Conservation (phyloP, 306 rosid species). For the Medicago ruthenica region DNA sequence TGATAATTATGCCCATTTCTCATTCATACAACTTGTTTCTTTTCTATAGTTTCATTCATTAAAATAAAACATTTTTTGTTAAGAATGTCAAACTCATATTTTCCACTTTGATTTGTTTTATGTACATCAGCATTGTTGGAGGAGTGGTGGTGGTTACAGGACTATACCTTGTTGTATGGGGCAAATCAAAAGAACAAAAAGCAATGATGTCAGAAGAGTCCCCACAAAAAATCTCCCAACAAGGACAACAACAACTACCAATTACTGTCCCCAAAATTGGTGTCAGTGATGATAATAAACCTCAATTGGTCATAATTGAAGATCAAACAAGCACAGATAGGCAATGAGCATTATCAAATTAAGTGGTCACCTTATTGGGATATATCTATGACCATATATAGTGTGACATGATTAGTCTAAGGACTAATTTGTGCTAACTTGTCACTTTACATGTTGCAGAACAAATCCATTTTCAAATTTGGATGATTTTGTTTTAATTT, state of each 20-base stretch:
- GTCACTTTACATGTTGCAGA: not conserved
- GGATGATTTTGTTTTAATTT: not conserved
- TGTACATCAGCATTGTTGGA: constrained; percentile 43
- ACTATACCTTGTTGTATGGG: constrained; percentile 53
- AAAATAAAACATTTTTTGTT: not conserved
- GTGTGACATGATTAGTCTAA: not conserved
- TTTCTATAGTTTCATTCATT: not conserved
- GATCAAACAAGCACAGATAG: not conserved
- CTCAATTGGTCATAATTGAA: constrained; percentile 22
- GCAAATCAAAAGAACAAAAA: constrained; percentile 46
- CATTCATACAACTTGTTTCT: not conserved
- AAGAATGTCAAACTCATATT: not conserved
- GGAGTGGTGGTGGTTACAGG: constrained; percentile 46
- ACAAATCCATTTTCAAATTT: not conserved
- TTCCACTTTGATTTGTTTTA: not conserved
- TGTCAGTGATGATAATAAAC: not conserved
- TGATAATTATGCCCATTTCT: not conserved
- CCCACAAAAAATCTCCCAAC: constrained; percentile 25
- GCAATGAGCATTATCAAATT: not conserved
- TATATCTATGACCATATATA: not conserved
- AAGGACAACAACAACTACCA: constrained; percentile 39
- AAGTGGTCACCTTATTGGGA: not conserved
- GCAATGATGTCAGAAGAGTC: not conserved
- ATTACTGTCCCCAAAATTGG: constrained; percentile 33
- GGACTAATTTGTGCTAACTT: not conserved